Conservation (phyloP, 768 basidiomycete species). For the Ephemerocybe angulata region DNA sequence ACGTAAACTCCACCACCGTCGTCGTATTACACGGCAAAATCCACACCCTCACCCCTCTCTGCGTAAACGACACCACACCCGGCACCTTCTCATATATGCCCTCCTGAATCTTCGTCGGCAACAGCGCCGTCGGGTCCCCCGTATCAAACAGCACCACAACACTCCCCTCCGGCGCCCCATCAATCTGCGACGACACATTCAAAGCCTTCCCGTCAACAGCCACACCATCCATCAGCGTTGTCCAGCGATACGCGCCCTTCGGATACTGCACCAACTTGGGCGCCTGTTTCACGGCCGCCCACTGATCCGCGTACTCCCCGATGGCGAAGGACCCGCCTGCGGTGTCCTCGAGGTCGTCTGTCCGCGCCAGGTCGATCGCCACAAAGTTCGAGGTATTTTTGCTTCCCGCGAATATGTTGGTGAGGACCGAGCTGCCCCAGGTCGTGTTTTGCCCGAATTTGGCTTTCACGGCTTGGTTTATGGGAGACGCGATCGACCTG, state of each 20-base stretch:
- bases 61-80: constrained; percentile 13
- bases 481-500: constrained; percentile 23
- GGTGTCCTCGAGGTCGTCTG: constrained; percentile 35
- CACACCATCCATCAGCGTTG: constrained; percentile 37
- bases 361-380: constrained; percentile 38
- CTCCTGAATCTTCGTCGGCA: background rate
- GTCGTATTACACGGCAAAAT: constrained; percentile 36
- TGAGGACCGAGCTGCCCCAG: constrained; percentile 34
- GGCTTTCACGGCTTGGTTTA: constrained; percentile 23
- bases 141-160: constrained; percentile 19
- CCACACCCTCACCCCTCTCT: constrained; percentile 26
- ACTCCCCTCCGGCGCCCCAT: constrained; percentile 25
- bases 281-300: constrained; percentile 23
- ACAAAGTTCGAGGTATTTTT: constrained; percentile 35
- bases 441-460: constrained; percentile 23
- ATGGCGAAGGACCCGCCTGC: constrained; percentile 39
- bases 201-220: constrained; percentile 28
- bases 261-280: constrained; percentile 35
- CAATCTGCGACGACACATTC: constrained; percentile 26
- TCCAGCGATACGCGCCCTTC: constrained; percentile 35
- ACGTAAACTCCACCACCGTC: constrained; percentile 31
- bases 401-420: constrained; percentile 37
- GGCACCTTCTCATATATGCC: constrained; percentile 31
- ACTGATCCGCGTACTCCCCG: constrained; percentile 38
- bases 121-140: background rate